Percentiles rank a stretch among this genome's conserved stretches.
Conservation (phyloP, 2,329 filamentous ascomycete genomes). For the Dissoconium aciculare region DNA sequence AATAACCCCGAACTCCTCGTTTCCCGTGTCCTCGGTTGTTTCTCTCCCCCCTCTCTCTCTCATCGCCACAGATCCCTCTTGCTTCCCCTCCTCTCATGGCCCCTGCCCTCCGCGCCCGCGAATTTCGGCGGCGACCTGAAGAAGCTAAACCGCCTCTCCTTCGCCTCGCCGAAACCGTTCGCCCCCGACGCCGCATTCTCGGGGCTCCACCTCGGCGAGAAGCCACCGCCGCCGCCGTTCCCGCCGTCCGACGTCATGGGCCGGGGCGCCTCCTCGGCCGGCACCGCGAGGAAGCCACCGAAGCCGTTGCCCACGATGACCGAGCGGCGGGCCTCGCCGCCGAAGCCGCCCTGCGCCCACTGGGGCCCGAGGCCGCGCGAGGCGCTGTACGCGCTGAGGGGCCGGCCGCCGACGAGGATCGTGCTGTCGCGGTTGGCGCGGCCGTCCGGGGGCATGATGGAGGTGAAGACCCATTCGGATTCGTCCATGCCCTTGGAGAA, state of each 20-base stretch:
- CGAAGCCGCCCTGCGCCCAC: constrained; percentile 34
- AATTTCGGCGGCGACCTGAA: constrained; percentile 21
- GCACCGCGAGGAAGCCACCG: constrained; percentile 51
- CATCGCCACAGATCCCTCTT: constrained; percentile 24
- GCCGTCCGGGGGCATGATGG: constrained; percentile 36
- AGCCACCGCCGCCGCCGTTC: constrained; percentile 8
- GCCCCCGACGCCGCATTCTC: constrained; percentile 8
- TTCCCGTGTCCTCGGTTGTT: too few relatives aligned
- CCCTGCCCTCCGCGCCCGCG: constrained; percentile 5
- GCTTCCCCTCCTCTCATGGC: constrained; percentile 19
- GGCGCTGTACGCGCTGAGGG: constrained; percentile 32
- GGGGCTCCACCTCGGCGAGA: constrained; percentile 1
- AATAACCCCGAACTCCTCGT: too few relatives aligned
- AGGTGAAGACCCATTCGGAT: constrained; percentile 52
- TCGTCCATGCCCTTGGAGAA: constrained; percentile 54
- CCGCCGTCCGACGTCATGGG: constrained; percentile 18
- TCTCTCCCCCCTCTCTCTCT: too few relatives aligned
- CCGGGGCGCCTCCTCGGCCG: constrained; percentile 32
- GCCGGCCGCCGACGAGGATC: constrained; percentile 25
- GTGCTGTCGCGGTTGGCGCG: constrained; percentile 23
- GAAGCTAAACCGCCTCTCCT: constrained; percentile 11
- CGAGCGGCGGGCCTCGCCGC: constrained; percentile 43
- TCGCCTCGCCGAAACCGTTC: constrained; percentile 8
- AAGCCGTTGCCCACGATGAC: constrained; percentile 54
- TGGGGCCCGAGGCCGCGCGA: constrained; percentile 36